Evolutionary conservation across 1,284 basidiomycete genomes (phyloP).

Genomic region (Tylopilus sp.): DNA sequence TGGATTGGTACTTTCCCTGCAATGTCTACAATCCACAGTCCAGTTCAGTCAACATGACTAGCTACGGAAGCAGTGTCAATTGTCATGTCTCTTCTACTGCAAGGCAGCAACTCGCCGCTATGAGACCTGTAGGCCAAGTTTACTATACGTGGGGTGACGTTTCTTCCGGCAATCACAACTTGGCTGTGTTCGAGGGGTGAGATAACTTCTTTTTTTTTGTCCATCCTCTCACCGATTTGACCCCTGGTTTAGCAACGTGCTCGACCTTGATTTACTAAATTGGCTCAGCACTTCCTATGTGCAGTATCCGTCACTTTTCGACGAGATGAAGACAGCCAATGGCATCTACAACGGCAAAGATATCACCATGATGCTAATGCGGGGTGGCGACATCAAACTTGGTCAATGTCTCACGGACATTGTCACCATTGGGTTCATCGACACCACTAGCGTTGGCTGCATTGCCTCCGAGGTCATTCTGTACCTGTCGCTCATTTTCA

Average conservation of each 20-base stretch:
- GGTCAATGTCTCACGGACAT: constrained; percentile 91
- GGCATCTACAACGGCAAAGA: constrained; percentile 87
- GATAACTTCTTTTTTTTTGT: constrained; percentile 43
- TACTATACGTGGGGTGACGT: constrained; percentile 96
- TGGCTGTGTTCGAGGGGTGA: constrained; percentile 93
- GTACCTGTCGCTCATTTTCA: constrained; percentile 96
- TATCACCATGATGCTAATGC: constrained; percentile 84
- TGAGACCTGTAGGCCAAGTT: constrained; percentile 83
- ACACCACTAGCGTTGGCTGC: constrained; percentile 95
- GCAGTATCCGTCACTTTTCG: constrained; percentile 85
- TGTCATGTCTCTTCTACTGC: constrained; percentile 80
- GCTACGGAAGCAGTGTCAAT: constrained; percentile 70
- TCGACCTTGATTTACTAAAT: constrained; percentile 88
- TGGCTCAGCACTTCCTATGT: constrained; percentile 88
- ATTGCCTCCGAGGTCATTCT: constrained; percentile 96
- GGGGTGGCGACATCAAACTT: constrained; percentile 71
- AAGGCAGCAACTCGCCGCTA: constrained; percentile 57
- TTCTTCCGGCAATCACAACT: constrained; percentile 73
- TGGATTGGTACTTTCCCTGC: constrained; percentile 97
- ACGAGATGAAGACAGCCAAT: constrained; percentile 77
- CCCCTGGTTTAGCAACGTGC: constrained; percentile 70
- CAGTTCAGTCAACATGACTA: constrained; percentile 71
- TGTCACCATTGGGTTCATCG: constrained; percentile 92
- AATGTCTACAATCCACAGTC: constrained; percentile 85
- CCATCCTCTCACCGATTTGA: constrained; percentile 17